Conservation (phyloP, 176 grass and related monocot genomes). For the Typha latifolia region DNA sequence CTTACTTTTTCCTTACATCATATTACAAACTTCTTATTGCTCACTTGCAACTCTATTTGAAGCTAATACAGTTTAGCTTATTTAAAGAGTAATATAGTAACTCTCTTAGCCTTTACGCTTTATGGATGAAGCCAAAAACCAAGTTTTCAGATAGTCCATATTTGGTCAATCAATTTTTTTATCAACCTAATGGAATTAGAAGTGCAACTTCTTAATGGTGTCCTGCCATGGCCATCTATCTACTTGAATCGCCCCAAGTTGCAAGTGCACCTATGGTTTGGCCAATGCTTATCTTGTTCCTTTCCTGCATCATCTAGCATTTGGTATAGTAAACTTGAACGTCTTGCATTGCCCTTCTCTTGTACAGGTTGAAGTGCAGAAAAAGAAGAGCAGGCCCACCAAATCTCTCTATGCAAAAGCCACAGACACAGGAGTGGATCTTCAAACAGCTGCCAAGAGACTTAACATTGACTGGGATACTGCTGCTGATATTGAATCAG, state of each 20-base stretch:
- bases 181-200: too few species aligned
- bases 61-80: not conserved
- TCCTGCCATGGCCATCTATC: too few species aligned
- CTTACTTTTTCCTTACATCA: not conserved
- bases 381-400: slow-evolving; percentile 47
- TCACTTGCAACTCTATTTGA: not conserved
- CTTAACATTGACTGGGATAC: slow-evolving; percentile 90
- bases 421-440: slow-evolving; percentile 90
- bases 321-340: too few species aligned
- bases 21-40: not conserved
- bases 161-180: too few species aligned
- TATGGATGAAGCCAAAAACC: too few species aligned
- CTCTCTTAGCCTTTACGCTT: too few species aligned
- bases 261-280: too few species aligned
- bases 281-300: too few species aligned
- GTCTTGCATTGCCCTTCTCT: not conserved
- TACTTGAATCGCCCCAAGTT: too few species aligned
- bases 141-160: too few species aligned
- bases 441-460: slow-evolving; percentile 63
- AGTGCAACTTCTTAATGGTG: too few species aligned
- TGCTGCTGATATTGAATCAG: slow-evolving; percentile 62
- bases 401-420: slow-evolving; percentile 86
- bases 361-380: slow-evolving; percentile 51
- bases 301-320: too few species aligned
- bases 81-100: not conserved